Conservation (phyloP, 2,329 filamentous ascomycete genomes). For the Graphilbum sp. region DNA sequence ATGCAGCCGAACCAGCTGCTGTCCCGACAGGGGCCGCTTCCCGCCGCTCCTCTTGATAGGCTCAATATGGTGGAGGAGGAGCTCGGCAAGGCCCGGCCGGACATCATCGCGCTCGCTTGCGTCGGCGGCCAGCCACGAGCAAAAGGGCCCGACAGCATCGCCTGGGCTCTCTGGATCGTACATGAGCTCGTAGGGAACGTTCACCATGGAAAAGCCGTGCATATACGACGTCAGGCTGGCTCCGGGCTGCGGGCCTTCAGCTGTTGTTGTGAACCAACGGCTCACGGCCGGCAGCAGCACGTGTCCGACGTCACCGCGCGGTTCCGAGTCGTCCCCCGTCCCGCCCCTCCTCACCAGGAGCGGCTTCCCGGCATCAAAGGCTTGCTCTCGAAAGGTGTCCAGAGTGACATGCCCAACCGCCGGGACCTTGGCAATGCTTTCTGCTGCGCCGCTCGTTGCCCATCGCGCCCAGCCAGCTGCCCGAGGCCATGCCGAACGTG, state of each 20-base stretch:
- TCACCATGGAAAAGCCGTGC: conserved; percentile 14
- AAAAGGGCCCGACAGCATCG: conserved; percentile 1
- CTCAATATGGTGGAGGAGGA: conserved; percentile 4
- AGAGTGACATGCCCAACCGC: conserved; percentile 13
- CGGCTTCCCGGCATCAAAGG: conserved; percentile 35
- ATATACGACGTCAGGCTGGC: conserved; percentile 14
- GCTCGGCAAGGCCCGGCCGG: conserved; percentile 5
- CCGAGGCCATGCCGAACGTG: not conserved
- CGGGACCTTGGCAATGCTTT: not conserved
- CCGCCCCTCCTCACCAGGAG: too few species aligned
- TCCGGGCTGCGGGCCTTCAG: not conserved
- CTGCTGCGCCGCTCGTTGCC: too few species aligned
- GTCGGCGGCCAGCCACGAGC: conserved; percentile 4
- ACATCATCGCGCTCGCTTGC: not conserved
- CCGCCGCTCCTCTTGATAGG: too few species aligned
- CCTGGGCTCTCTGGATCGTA: not conserved
- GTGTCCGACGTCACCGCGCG: too few species aligned
- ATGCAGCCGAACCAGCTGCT: conserved; percentile 35
- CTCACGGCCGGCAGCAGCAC: conserved; percentile 30
- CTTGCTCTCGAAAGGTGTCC: conserved; percentile 32
- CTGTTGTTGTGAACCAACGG: conserved; percentile 37
- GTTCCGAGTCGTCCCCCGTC: too few species aligned
- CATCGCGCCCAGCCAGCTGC: too few species aligned
- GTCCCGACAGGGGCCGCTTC: not conserved
- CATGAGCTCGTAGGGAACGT: conserved; percentile 24